phyloP scores from a whole-genome alignment of 2,329 filamentous ascomycete species.

The Pyrenophora tritici-repentis region DNA sequence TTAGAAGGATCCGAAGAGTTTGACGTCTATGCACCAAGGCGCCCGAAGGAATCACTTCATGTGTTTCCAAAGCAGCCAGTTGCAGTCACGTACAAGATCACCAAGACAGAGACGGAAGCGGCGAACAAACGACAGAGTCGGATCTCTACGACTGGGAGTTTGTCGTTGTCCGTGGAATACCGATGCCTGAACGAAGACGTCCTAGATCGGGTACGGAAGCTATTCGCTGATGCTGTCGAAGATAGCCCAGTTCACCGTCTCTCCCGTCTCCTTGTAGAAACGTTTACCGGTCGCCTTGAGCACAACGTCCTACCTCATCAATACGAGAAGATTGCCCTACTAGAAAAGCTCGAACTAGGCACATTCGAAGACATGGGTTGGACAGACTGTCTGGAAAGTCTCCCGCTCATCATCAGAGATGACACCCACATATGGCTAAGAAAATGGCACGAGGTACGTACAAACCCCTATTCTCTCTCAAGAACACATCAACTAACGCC shows the following conservation, averaged over 20 bases:
- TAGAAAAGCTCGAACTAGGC: slow-evolving; percentile 58
- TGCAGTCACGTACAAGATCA: slow-evolving; percentile 79
- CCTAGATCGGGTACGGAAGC: slow-evolving; percentile 51
- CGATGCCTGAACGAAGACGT: slow-evolving; percentile 78
- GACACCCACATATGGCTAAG: slow-evolving; percentile 58
- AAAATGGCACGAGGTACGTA: slow-evolving; percentile 60
- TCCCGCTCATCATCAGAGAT: slow-evolving; percentile 52
- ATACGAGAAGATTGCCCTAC: slow-evolving; percentile 60
- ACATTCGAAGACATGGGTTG: slow-evolving; percentile 60
- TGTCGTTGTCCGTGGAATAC: slow-evolving; percentile 76
- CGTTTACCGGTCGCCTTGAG: slow-evolving; percentile 55
- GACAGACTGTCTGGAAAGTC: slow-evolving; percentile 56
- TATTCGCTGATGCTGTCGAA: slow-evolving; percentile 55
- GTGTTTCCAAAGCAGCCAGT: slow-evolving; percentile 83
- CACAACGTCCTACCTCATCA: slow-evolving; percentile 54
- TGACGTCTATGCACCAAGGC: slow-evolving; percentile 62
- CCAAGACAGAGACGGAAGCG: slow-evolving; percentile 53
- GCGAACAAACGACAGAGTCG: slow-evolving; percentile 30
- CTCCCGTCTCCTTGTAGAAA: slow-evolving; percentile 57
- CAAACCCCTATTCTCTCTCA: slow-evolving; percentile 3
- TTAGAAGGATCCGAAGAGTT: slow-evolving; percentile 74
- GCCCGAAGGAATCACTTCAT: slow-evolving; percentile 54
- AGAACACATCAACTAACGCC: not conserved
- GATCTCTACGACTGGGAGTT: slow-evolving; percentile 41
- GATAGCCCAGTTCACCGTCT: slow-evolving; percentile 54